phyloP scores from a whole-genome alignment of 31 red algal genomes.

The Asparagopsis taxiformis region DNA sequence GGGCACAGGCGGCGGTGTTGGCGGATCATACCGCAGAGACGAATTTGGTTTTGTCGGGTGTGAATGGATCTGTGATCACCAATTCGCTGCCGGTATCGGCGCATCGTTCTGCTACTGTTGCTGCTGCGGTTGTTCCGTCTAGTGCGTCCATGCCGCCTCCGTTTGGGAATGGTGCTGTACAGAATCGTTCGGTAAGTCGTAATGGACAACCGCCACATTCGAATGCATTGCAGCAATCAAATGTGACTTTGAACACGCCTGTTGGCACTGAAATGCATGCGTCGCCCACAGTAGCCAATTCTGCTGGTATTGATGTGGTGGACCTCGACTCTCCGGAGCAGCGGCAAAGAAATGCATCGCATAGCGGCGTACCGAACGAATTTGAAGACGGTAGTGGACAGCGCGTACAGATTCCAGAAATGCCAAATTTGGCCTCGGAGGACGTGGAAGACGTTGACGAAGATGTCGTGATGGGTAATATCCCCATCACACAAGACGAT shows the following conservation, averaged over 20 bases:
- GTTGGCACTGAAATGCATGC: no score
- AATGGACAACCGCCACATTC: no score
- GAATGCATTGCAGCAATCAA: no score
- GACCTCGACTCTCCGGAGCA: not conserved
- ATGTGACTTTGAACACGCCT: no score
- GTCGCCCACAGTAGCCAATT: not conserved
- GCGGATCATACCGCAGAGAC: conserved; percentile 31
- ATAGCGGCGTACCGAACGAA: not conserved
- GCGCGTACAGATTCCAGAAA: conserved; percentile 16
- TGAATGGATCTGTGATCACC: not conserved
- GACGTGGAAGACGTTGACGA: conserved; percentile 1
- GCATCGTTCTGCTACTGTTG: no score
- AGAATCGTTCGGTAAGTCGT: no score
- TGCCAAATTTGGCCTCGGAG: conserved; percentile 25
- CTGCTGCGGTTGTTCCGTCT: no score
- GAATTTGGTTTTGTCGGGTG: no score
- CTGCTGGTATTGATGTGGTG: not conserved
- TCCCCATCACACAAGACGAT: not conserved
- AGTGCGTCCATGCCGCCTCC: no score
- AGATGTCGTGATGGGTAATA: not conserved
- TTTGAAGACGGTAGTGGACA: not conserved
- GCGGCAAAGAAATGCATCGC: not conserved
- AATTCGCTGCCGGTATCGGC: no score
- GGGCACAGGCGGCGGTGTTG: conserved; percentile 34
- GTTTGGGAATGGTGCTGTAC: no score